Percentiles rank a stretch among this genome's conserved stretches.
Conservation (phyloP, 257 asterid genomes). For the Fraxinus cuspidata region DNA sequence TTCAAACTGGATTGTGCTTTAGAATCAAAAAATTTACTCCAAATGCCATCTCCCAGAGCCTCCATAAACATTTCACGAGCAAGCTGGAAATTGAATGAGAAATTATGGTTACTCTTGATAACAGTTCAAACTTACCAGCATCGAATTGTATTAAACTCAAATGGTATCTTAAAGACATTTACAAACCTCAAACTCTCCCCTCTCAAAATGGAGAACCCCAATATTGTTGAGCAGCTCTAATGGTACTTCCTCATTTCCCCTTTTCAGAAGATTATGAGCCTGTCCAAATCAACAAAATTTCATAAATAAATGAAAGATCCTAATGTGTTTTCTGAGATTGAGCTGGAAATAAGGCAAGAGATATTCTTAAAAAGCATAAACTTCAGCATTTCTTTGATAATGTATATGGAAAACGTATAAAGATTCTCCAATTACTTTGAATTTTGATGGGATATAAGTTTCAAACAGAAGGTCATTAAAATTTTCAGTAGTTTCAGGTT, state of each 20-base stretch:
- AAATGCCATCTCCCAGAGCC: constrained; percentile 92
- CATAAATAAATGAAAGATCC: no score
- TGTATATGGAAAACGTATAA: no score
- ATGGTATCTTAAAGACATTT: constrained; percentile 20
- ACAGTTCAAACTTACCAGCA: not conserved
- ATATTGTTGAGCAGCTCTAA: constrained; percentile 83
- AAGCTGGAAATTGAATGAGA: constrained; percentile 50
- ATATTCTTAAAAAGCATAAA: no score
- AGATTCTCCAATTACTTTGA: no score
- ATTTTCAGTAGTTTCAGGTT: no score
- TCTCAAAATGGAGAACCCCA: constrained; percentile 86
- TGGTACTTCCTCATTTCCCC: constrained; percentile 75
- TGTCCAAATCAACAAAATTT: constrained; percentile 35
- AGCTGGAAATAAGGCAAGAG: no score
- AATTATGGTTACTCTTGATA: constrained; percentile 10
- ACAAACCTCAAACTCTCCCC: constrained; percentile 90
- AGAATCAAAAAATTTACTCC: constrained; percentile 62
- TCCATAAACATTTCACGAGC: constrained; percentile 77
- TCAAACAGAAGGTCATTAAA: no score
- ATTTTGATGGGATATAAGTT: no score
- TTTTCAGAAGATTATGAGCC: constrained; percentile 82
- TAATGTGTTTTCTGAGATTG: no score
- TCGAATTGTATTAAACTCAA: constrained; percentile 9
- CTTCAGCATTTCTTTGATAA: no score
- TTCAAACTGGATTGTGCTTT: constrained; percentile 40